Percentiles rank a stretch among this genome's conserved stretches.
Evolutionary conservation across 1,139 yeast species (phyloP).

Genomic region (Maudiozyma humilis): DNA sequence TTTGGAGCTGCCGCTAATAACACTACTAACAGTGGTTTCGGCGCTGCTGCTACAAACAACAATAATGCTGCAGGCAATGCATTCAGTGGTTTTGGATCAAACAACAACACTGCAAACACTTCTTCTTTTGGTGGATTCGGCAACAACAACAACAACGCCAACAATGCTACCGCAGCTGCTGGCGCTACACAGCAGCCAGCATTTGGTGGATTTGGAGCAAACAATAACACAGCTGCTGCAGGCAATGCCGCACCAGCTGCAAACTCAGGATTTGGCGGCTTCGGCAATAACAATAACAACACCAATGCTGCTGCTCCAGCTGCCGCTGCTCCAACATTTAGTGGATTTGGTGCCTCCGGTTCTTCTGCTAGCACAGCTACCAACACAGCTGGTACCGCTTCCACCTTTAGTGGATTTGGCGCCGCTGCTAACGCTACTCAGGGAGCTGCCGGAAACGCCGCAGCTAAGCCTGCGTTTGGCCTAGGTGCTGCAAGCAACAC

Average conservation of each 20-base stretch:
- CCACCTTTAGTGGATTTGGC: conserved; percentile 7
- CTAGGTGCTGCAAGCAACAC: neutral
- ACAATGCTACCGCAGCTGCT: conserved; percentile 1
- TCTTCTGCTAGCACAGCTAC: conserved; percentile 1
- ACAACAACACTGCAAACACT: conserved; percentile 1
- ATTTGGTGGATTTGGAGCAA: conserved; percentile 6
- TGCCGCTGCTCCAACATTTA: neutral
- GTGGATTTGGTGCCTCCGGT: conserved; percentile 6
- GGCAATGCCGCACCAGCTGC: neutral
- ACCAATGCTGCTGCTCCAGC: conserved; percentile 1
- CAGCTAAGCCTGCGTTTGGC: neutral
- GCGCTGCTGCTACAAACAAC: neutral
- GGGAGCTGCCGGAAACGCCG: neutral
- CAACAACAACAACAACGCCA: neutral
- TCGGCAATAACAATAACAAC: neutral
- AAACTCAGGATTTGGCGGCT: conserved; percentile 7
- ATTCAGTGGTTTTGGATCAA: conserved; percentile 3
- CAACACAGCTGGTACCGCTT: neutral
- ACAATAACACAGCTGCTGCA: neutral
- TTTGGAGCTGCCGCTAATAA: conserved; percentile 4
- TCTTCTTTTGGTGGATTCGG: conserved; percentile 9
- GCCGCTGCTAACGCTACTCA: neutral
- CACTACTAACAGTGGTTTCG: conserved; percentile 4
- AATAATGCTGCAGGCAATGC: neutral
- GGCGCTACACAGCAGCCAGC: conserved; percentile 5